Percentiles rank a stretch among this genome's conserved stretches.
Conservation (phyloP, 2,329 filamentous ascomycete species). For the Aspergillus awamori region DNA sequence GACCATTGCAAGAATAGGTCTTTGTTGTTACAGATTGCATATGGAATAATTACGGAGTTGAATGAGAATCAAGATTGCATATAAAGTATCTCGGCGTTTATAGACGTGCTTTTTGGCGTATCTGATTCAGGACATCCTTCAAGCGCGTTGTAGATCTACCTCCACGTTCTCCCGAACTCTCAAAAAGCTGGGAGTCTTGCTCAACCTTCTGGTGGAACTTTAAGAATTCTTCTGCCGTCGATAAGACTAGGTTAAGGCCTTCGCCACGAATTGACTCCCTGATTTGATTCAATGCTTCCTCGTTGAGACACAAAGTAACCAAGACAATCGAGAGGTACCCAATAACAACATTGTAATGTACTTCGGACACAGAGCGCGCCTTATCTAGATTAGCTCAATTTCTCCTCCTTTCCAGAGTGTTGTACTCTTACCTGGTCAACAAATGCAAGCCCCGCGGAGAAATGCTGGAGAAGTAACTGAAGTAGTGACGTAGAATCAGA, state of each 20-base stretch:
- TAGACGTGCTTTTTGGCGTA: constrained; percentile 26
- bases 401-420: constrained; percentile 11
- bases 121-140: constrained; percentile 54
- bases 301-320: constrained; percentile 73
- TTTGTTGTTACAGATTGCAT: no score
- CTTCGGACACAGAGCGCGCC: constrained; percentile 65
- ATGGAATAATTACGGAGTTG: no score
- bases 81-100: neutral
- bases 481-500: constrained; percentile 51
- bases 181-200: constrained; percentile 42
- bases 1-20: no score
- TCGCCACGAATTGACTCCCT: constrained; percentile 48
- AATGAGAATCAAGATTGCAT: neutral
- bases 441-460: constrained; percentile 67
- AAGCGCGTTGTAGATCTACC: constrained; percentile 58
- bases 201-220: constrained; percentile 63
- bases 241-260: constrained; percentile 55
- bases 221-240: constrained; percentile 65
- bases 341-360: constrained; percentile 77
- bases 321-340: constrained; percentile 85
- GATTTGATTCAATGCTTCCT: constrained; percentile 48
- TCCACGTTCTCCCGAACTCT: constrained; percentile 52
- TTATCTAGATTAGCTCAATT: constrained; percentile 29
- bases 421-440: constrained; percentile 65
- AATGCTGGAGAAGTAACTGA: constrained; percentile 64